A percentile compares a stretch with the other conserved stretches of the same genome.
phyloP scores from a whole-genome alignment of 177 flowering plant species.

The Tripterygium wilfordii region DNA sequence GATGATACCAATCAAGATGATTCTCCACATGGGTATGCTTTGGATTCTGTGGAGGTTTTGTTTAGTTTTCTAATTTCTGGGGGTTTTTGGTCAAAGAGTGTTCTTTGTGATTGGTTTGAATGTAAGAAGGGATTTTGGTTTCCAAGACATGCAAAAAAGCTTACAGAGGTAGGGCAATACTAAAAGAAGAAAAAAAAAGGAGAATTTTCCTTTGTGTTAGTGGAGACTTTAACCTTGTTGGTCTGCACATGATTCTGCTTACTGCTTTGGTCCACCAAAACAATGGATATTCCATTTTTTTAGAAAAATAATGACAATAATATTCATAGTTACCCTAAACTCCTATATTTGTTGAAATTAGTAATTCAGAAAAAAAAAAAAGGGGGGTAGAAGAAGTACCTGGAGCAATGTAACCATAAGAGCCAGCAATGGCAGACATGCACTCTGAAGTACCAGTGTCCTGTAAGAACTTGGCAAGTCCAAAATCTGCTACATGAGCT shows the following conservation, averaged over 20 bases:
- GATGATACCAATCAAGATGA: slow-evolving; percentile 37
- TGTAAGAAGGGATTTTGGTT: slow-evolving; percentile 20
- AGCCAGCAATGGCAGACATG: slow-evolving; percentile 85
- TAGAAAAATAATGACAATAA: no score
- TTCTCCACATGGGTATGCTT: slow-evolving; percentile 9
- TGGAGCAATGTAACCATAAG: slow-evolving; percentile 82
- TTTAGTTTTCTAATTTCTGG: slow-evolving; percentile 1
- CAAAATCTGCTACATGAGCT: slow-evolving; percentile 85
- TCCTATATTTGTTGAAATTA: no score
- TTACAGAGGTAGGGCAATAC: neutral
- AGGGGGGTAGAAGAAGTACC: slow-evolving; percentile 38
- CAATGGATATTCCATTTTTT: neutral
- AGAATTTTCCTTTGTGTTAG: slow-evolving; percentile 21
- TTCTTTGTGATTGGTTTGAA: slow-evolving; percentile 7
- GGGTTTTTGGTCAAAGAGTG: slow-evolving; percentile 22
- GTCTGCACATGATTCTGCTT: slow-evolving; percentile 11
- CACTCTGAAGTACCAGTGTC: slow-evolving; percentile 66
- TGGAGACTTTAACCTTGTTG: slow-evolving; percentile 19
- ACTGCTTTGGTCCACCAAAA: slow-evolving; percentile 2
- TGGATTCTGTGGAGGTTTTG: slow-evolving; percentile 6
- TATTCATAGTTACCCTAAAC: no score
- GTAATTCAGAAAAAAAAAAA: no score
- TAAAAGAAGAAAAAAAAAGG: slow-evolving; percentile 12
- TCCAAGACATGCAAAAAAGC: slow-evolving; percentile 30
- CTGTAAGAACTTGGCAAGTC: slow-evolving; percentile 69